Percentiles rank a stretch among this genome's conserved stretches.
phyloP scores from a whole-genome alignment of 352 stramenopile genomes.

The Phytophthora foliorum region DNA sequence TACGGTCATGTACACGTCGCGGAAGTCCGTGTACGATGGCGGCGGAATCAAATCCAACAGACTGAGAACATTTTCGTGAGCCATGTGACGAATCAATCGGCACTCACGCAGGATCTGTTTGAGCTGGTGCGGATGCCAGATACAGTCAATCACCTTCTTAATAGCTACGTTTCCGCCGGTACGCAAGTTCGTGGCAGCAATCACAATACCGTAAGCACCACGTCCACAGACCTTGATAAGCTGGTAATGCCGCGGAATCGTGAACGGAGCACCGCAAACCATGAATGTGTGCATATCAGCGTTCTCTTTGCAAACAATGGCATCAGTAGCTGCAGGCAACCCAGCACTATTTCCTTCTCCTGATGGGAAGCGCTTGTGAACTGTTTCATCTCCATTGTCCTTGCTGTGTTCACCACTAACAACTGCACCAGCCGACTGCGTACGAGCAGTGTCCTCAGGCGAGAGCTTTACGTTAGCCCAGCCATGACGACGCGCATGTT shows the following conservation, averaged over 20 bases:
- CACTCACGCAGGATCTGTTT: constrained; percentile 92
- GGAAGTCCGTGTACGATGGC: constrained; percentile 86
- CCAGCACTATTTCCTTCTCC: constrained; percentile 31
- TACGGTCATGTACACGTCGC: constrained; percentile 92
- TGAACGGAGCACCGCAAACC: constrained; percentile 90
- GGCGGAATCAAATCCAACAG: constrained; percentile 88
- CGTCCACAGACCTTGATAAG: constrained; percentile 91
- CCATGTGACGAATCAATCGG: constrained; percentile 86
- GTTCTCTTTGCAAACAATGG: constrained; percentile 87
- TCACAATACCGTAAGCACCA: constrained; percentile 91
- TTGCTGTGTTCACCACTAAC: constrained; percentile 34
- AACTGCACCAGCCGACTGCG: constrained; percentile 64
- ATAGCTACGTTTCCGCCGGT: constrained; percentile 90
- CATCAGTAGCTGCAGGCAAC: constrained; percentile 46
- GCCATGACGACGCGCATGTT: constrained; percentile 62
- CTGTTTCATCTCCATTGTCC: constrained; percentile 36
- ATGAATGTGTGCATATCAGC: constrained; percentile 91
- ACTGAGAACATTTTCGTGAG: constrained; percentile 88
- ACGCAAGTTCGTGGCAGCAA: constrained; percentile 84
- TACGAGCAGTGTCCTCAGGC: constrained; percentile 60
- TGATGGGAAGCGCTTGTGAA: constrained; percentile 55
- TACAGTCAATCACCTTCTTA: constrained; percentile 93
- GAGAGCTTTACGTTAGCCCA: constrained; percentile 88
- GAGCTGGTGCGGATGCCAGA: constrained; percentile 91
- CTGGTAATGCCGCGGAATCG: constrained; percentile 87